phyloP scores from a whole-genome alignment of 768 basidiomycete species.

The Tricholoma bakamatsutake region DNA sequence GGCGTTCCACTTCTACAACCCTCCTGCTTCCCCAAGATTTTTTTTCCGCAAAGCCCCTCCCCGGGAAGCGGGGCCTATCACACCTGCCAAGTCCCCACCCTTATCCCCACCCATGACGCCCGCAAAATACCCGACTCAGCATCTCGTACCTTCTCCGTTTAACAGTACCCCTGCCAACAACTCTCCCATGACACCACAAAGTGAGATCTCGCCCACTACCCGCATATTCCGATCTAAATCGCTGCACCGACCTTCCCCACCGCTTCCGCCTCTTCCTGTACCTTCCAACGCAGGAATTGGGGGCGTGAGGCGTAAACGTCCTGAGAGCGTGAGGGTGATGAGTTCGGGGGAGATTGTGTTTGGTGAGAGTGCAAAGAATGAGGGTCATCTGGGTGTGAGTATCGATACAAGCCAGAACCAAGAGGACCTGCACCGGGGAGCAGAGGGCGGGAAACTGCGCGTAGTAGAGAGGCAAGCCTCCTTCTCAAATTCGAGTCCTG shows the following conservation, averaged over 20 bases:
- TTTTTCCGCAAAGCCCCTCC: conserved; percentile 9
- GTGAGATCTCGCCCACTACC: conserved; percentile 19
- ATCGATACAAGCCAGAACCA: background rate
- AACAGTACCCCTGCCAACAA: too few relatives aligned
- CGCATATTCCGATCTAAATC: conserved; percentile 51
- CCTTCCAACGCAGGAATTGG: conserved; percentile 26
- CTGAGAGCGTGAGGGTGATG: conserved; percentile 57
- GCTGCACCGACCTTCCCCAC: conserved; percentile 39
- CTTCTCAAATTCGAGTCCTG: background rate
- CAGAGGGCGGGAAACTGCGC: background rate
- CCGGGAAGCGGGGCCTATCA: too few relatives aligned
- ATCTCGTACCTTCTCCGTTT: too few relatives aligned
- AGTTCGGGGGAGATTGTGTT: conserved; percentile 11
- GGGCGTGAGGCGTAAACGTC: conserved; percentile 37
- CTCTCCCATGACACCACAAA: conserved; percentile 5
- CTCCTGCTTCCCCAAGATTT: background rate
- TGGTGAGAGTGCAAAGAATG: background rate
- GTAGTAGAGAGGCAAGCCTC: background rate
- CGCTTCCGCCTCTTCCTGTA: conserved; percentile 23
- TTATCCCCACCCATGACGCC: background rate
- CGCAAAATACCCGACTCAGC: background rate
- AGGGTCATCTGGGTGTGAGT: background rate
- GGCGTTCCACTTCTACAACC: background rate
- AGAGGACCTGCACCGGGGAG: background rate
- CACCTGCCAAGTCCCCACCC: background rate